Evolutionary conservation across 2,329 filamentous ascomycete genomes (phyloP).

Genomic region (Diaporthe sp.): DNA sequence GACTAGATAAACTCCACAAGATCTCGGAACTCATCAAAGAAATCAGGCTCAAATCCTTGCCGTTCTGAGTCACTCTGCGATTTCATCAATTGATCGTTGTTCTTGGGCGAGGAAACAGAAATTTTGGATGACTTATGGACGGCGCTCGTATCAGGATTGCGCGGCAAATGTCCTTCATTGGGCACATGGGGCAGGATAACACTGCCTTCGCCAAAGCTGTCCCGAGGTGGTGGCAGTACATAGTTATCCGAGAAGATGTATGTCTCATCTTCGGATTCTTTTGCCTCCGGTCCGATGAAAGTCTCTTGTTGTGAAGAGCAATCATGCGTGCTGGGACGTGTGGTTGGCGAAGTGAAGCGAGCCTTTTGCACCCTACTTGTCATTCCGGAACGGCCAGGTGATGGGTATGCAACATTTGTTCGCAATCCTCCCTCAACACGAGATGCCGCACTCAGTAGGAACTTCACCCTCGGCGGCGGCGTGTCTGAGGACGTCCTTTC

Average conservation of each 20-base stretch:
- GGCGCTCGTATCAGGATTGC: neutral
- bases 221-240: neutral
- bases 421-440: no score
- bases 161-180: no score
- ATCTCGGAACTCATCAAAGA: slow-evolving; percentile 25
- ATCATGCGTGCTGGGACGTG: neutral
- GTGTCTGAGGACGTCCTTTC: neutral
- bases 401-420: neutral
- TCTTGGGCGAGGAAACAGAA: neutral
- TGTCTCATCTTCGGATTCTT: neutral
- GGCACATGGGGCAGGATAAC: neutral
- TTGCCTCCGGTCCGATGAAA: neutral
- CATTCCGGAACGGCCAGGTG: neutral
- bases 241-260: neutral
- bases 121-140: neutral
- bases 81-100: neutral
- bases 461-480: neutral
- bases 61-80: slow-evolving; percentile 6
- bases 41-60: slow-evolving; percentile 29
- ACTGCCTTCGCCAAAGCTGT: neutral
- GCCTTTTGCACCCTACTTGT: neutral
- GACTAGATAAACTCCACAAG: slow-evolving; percentile 32
- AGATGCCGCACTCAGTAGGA: no score
- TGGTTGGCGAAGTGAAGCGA: neutral
- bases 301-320: neutral